phyloP scores from a whole-genome alignment of 2,329 filamentous ascomycete species.

The Orbilia ellipsospora region DNA sequence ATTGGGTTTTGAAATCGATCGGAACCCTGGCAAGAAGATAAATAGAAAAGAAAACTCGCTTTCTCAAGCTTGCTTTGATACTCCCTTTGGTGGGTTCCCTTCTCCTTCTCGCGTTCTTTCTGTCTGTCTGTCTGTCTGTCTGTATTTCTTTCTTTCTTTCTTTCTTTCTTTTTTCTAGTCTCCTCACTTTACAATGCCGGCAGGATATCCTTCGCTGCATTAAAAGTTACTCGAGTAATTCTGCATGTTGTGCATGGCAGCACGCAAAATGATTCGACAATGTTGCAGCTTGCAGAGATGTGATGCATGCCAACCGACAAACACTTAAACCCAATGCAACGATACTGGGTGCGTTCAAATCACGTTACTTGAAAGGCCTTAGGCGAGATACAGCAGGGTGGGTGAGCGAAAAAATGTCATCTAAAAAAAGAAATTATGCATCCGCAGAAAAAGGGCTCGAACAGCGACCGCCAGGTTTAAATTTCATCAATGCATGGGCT shows the following conservation, averaged over 20 bases:
- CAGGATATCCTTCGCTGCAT: neutral
- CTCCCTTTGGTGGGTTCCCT: too few species aligned
- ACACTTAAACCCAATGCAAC: conserved; percentile 45
- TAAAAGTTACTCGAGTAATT: neutral
- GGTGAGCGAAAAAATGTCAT: conserved; percentile 47
- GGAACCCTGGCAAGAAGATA: conserved; percentile 21
- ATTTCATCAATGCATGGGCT: conserved; percentile 32
- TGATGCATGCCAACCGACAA: conserved; percentile 52
- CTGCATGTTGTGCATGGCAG: conserved; percentile 32
- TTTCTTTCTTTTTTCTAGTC: neutral
- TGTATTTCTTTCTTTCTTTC: too few species aligned
- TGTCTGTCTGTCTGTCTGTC: too few species aligned
- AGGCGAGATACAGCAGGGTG: conserved; percentile 52
- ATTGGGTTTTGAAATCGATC: conserved; percentile 27
- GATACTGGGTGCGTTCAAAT: conserved; percentile 16
- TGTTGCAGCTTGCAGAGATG: conserved; percentile 18
- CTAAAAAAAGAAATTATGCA: conserved; percentile 38
- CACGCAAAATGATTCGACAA: conserved; percentile 50
- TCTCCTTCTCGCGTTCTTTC: too few species aligned
- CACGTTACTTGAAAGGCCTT: conserved; percentile 45
- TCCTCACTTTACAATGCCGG: conserved; percentile 36
- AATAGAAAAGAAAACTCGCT: conserved; percentile 18
- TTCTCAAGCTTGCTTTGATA: conserved; percentile 25
- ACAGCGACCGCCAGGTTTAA: neutral
- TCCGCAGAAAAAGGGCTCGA: conserved; percentile 1